phyloP scores from a whole-genome alignment of 768 basidiomycete species.

The Rhizopogon vinicolor region DNA sequence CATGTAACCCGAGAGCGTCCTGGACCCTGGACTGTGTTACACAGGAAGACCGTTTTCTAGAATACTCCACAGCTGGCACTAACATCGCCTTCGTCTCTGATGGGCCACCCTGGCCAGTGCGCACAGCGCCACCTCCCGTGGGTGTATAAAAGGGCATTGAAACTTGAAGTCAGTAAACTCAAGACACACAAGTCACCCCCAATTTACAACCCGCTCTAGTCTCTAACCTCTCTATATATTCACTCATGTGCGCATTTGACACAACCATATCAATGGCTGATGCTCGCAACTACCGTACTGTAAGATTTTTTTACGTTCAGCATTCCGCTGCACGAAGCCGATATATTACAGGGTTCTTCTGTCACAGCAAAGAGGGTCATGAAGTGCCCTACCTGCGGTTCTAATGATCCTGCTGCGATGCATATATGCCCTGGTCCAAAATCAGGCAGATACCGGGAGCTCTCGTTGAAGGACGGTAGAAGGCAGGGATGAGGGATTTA shows the following conservation, averaged over 20 bases:
- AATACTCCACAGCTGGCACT: not conserved
- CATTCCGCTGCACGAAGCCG: too few relatives aligned
- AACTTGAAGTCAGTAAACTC: not conserved
- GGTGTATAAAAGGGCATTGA: not conserved
- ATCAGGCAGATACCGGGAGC: not conserved
- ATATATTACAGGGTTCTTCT: not conserved
- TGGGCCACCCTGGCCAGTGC: too few relatives aligned
- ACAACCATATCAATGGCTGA: not conserved
- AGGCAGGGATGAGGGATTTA: not conserved
- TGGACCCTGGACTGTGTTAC: not conserved
- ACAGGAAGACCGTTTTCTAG: not conserved
- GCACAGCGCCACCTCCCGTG: not conserved
- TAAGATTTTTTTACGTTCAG: not conserved
- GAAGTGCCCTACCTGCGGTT: slow-evolving; percentile 4
- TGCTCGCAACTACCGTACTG: not conserved
- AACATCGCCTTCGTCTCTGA: not conserved
- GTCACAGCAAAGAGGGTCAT: not conserved
- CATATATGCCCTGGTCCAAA: slow-evolving; percentile 2
- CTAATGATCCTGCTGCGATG: not conserved
- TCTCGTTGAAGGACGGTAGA: not conserved
- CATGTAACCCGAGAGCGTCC: not conserved
- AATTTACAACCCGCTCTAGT: not conserved
- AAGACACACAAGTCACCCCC: not conserved
- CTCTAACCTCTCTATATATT: too few relatives aligned
- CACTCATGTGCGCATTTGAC: not conserved